These are phyloP conservation scores for Sphaerulina vaccinii DNA, from an alignment of 2,329 filamentous ascomycete species.

Conservation along the genomic window DNA sequence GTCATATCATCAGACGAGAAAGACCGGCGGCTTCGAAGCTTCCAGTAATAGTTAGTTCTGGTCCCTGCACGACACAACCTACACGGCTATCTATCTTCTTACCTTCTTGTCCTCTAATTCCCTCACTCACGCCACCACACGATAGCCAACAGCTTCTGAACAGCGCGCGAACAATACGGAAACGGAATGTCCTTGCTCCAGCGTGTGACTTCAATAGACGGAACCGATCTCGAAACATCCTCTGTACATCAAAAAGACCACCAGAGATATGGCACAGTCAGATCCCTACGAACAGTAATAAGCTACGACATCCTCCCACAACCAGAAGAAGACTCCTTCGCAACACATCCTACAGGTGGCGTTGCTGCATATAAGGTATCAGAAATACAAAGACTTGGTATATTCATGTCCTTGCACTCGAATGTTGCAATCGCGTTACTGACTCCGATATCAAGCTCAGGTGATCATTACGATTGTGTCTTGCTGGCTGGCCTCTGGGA, in stretches of 20 bases:
- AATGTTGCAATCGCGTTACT: background rate
- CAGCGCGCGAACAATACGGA: background rate
- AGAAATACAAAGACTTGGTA: slow-evolving; percentile 36
- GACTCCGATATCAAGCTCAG: slow-evolving; percentile 56
- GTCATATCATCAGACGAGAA: too few species aligned
- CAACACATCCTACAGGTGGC: slow-evolving; percentile 42
- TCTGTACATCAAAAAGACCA: slow-evolving; percentile 22
- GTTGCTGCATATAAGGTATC: slow-evolving; percentile 53
- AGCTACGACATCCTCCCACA: slow-evolving; percentile 51
- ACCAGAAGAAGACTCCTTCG: slow-evolving; percentile 37
- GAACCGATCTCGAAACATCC: slow-evolving; percentile 45
- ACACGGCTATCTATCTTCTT: background rate
- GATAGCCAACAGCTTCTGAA: slow-evolving; percentile 9
- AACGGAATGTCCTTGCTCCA: slow-evolving; percentile 51
- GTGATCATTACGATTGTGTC: slow-evolving; percentile 66
- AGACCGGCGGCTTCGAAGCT: slow-evolving; percentile 5
- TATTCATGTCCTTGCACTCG: slow-evolving; percentile 1
- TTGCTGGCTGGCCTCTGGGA: slow-evolving; percentile 73
- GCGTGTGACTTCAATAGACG: slow-evolving; percentile 52
- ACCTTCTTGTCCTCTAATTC: background rate
- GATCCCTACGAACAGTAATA: slow-evolving; percentile 41
- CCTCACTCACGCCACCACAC: slow-evolving; percentile 1
- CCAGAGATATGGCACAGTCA: slow-evolving; percentile 28
- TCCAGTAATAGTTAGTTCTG: slow-evolving; percentile 1
- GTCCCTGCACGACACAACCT: background rate